Evolutionary conservation across 139 green algal genomes (phyloP).

Genomic region (Chlorella sp.): DNA sequence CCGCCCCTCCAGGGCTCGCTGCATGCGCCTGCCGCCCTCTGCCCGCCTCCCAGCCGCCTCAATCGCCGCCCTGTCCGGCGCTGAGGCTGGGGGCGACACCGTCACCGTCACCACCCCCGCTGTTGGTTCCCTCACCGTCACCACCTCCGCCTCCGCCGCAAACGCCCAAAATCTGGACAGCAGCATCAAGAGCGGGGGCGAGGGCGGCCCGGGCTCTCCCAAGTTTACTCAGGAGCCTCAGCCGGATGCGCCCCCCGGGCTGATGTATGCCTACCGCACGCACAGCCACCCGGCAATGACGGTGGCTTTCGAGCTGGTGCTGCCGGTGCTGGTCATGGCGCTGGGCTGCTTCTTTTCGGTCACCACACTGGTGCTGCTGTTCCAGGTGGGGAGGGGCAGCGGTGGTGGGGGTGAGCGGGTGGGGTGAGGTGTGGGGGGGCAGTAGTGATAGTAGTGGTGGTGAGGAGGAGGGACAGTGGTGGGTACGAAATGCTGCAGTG

Average conservation of each 20-base stretch:
- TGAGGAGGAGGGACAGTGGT: too few relatives aligned
- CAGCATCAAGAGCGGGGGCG: background rate
- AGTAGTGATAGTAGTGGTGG: too few relatives aligned
- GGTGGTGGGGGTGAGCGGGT: too few relatives aligned
- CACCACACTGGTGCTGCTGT: slow-evolving; percentile 25
- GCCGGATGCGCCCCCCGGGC: background rate
- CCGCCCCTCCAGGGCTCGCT: background rate
- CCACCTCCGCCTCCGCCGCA: background rate
- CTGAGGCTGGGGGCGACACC: background rate
- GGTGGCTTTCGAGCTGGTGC: background rate
- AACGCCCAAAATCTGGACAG: background rate
- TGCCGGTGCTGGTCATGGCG: slow-evolving; percentile 6
- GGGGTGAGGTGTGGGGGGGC: too few relatives aligned
- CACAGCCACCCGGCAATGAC: background rate
- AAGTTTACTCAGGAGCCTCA: background rate
- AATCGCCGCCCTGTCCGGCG: background rate
- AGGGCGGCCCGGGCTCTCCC: background rate
- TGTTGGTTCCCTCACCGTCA: background rate
- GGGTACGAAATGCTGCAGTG: too few relatives aligned
- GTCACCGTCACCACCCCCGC: background rate
- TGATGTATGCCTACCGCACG: slow-evolving; percentile 12
- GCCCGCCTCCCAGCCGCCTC: background rate
- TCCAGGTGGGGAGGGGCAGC: background rate
- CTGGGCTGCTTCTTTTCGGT: slow-evolving; percentile 29
- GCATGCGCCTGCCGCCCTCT: background rate